These are phyloP conservation scores for Penicillium concentricum DNA, from an alignment of 2,329 filamentous ascomycete species.

Conservation along the genomic window DNA sequence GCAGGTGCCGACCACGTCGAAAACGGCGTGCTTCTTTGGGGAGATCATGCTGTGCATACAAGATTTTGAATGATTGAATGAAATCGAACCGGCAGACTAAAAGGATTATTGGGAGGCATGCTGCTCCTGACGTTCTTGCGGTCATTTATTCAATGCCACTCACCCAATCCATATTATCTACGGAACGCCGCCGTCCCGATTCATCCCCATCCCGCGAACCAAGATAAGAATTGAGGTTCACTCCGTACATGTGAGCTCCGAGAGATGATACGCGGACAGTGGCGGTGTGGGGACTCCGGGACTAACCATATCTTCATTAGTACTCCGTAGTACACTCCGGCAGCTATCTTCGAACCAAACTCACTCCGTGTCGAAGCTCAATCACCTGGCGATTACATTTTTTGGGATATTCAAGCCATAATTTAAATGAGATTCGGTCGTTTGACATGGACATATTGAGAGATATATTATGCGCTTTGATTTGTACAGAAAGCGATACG, in stretches of 20 bases:
- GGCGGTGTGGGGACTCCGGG: not conserved
- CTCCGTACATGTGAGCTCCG: not conserved
- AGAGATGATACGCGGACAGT: not conserved
- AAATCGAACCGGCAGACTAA: not conserved
- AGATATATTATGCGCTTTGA: not conserved
- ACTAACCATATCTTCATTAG: not conserved
- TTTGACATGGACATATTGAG: not conserved
- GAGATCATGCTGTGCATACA: not conserved
- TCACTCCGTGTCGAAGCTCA: not conserved
- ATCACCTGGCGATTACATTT: not conserved
- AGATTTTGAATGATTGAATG: not conserved
- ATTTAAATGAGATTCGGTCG: not conserved
- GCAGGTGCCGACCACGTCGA: conserved; percentile 53
- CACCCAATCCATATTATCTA: not conserved
- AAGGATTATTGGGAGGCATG: not conserved
- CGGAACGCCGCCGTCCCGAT: not conserved
- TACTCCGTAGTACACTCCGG: too few relatives aligned
- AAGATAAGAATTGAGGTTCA: not conserved
- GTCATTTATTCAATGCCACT: not conserved
- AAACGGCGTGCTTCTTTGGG: conserved; percentile 47
- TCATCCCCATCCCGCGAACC: not conserved
- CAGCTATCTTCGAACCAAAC: not conserved
- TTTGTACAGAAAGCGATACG: too few relatives aligned
- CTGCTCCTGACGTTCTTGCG: too few relatives aligned
- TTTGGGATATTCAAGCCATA: not conserved